Evolutionary conservation across 495 filamentous ascomycete species (phyloP), one percentile per base, ranked within the genome.

Genomic region (Neurospora tetraspora): DNA sequence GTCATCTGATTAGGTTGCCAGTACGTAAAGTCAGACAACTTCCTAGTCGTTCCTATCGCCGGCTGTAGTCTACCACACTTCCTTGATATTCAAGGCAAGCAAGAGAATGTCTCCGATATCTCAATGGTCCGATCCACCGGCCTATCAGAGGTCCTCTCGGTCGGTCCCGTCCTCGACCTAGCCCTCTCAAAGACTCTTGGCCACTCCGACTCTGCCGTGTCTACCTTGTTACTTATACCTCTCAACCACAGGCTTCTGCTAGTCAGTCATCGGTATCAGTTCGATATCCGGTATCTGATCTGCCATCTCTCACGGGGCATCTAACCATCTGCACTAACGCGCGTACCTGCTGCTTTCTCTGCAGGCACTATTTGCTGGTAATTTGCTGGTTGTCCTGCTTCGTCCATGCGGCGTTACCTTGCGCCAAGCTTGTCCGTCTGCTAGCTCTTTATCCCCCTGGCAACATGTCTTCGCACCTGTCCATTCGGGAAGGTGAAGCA

Each of bases 401-500:
- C 45, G 45, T 53, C 11, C 45, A 6, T 27, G 45, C 45, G 47
- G 45, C 45, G 20, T 53, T 53, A 53, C 45, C 45, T 23, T 27
- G 10, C 20, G 45, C 45, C 11, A 5, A 59, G 47, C 47, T 59
- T 53, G 45, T 27, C 45, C 20, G 10, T 53, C 45, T n/a, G n/a
- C 45, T 59, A 59, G 23, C 47, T 59, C 47, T 59, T 7, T 12
- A 59, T 7, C 47, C 53, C 53, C 53, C 27, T 36, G 53, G 53
- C 53, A 65, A 65, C 14, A 34, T 34, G 27, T 65, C 27, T 65
- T 65, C 14, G 53, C 73, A 75, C 73, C 71, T 75, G 71, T 73
- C 73, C 71, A 73, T 73, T 75, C 71, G 68, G 73, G 73, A 43
- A 75, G 73, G 73, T 75, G 69, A 68, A 23, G 34, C 53, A 34